Percentiles rank a stretch among this genome's conserved stretches.
These are phyloP conservation scores for Bryoerythrophyllum caledonicum DNA, from an alignment of 225 moss, liverwort and hornwort species.

Conservation along the genomic window DNA sequence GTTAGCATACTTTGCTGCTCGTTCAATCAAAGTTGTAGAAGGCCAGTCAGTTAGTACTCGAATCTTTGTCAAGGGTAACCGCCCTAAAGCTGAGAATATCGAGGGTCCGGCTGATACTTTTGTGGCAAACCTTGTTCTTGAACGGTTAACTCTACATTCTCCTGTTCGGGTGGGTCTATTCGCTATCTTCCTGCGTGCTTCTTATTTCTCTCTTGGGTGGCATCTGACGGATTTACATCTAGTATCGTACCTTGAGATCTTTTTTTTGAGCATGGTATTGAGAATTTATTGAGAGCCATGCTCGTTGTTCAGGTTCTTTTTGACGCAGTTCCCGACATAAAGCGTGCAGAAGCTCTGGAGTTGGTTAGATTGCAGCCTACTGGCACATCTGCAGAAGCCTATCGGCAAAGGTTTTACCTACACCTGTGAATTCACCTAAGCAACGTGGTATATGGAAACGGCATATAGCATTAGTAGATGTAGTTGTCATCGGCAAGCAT, in stretches of 20 bases:
- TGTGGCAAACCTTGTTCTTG: conserved; percentile 98
- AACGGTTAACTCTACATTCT: conserved; percentile 89
- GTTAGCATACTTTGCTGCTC: conserved; percentile 82
- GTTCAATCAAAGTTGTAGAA: conserved; percentile 59
- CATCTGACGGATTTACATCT: conserved; percentile 6
- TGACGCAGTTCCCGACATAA: conserved; percentile 86
- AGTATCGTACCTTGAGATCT: conserved; percentile 17
- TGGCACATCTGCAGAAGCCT: conserved; percentile 65
- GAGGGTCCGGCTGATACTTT: conserved; percentile 83
- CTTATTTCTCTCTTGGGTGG: conserved; percentile 13
- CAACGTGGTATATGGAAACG: conserved; percentile 3
- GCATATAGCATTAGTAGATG: neutral
- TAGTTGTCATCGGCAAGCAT: neutral
- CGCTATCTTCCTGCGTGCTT: conserved; percentile 16
- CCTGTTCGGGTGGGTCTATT: conserved; percentile 70
- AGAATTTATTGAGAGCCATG: conserved; percentile 23
- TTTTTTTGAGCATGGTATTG: conserved; percentile 3
- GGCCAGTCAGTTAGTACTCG: conserved; percentile 53
- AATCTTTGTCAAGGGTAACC: conserved; percentile 67
- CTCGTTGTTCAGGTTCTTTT: conserved; percentile 65
- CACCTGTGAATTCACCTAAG: conserved; percentile 16
- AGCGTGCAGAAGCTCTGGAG: conserved; percentile 71
- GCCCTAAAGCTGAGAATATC: conserved; percentile 47
- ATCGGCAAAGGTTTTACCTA: conserved; percentile 57
- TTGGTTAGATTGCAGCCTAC: conserved; percentile 77